Evolutionary conservation across 805 yeast genomes (phyloP), one percentile per base, ranked within the genome.

Genomic region (Saccharomycopsis sp.): DNA sequence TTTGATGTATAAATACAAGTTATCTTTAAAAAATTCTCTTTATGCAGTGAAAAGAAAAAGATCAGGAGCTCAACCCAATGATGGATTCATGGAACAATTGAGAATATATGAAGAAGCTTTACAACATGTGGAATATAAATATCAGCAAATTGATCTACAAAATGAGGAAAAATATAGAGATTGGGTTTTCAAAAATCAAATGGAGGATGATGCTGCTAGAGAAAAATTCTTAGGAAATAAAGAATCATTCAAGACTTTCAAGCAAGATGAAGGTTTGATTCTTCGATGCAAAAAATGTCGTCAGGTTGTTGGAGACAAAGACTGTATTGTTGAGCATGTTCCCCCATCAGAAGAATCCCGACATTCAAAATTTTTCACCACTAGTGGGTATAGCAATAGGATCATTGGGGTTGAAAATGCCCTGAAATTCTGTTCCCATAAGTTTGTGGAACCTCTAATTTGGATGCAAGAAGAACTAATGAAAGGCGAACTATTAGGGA

Each of bases 391-490:
- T 46, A 71, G 79, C 18, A 67, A 72, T 48, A 63, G 85, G 51
- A 71, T 80, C 30, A 65, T 78, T 26, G 72, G 74, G 35, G 65
- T 69, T 3, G 69, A 72, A 48, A 69, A 67, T 29, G 87, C 80
- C 0, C 67, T 79, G 21, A 56, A 61, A 18, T 58, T 56, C 4
- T 89, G 98, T 58, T 82, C 94, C 5, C 96, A 88, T 57, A 80
- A 67, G 55, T 92, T 87, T 52, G 65, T 83, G 21, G 96, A 92
- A 58, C 97, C 97, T 0, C 61, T 89, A 39, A 67, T 67, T 26
- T 92, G 98, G 98, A 92, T 92, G 98, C 72, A 79, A 44, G 63
- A 65, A 3, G 95, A 85, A 56, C 62, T 89, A 30, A 76, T 70
- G 35, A 69, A 71, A 49, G 84, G 84, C 27, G 81, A 76, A 38